phyloP scores from a whole-genome alignment of 2,329 filamentous ascomycete genomes.

The Verticillium zaregamsianum region DNA sequence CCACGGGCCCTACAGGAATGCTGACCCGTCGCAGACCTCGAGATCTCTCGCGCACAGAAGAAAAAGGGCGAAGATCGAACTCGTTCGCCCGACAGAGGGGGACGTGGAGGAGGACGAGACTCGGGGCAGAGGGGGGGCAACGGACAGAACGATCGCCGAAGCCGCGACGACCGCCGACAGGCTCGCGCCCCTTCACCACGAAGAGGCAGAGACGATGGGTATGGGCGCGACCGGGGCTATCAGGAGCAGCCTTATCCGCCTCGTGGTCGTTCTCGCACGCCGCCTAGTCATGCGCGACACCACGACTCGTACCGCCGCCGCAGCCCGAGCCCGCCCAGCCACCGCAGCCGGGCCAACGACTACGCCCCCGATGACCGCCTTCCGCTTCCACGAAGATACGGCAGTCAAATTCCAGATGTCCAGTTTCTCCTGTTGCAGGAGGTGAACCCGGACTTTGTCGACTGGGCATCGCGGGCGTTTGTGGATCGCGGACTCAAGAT shows the following conservation, averaged over 20 bases:
- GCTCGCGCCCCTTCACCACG: slow-evolving; percentile 55
- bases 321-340: slow-evolving; percentile 60
- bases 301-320: slow-evolving; percentile 59
- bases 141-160: slow-evolving; percentile 42
- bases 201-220: slow-evolving; percentile 58
- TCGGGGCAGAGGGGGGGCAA: slow-evolving; percentile 34
- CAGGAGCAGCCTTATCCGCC: slow-evolving; percentile 33
- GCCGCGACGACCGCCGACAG: slow-evolving; percentile 63
- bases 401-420: slow-evolving; percentile 78
- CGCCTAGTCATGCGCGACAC: slow-evolving; percentile 41
- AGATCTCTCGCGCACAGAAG: slow-evolving; percentile 84
- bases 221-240: slow-evolving; percentile 44
- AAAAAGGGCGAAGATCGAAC: slow-evolving; percentile 56
- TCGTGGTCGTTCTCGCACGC: slow-evolving; percentile 67
- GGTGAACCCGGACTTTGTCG: slow-evolving; percentile 73
- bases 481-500: slow-evolving; percentile 65
- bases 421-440: slow-evolving; percentile 81
- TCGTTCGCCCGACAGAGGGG: slow-evolving; percentile 57
- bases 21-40: slow-evolving; percentile 58
- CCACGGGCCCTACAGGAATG: not conserved
- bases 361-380: slow-evolving; percentile 55
- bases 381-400: slow-evolving; percentile 68
- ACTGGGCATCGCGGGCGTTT: slow-evolving; percentile 77
- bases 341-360: slow-evolving; percentile 39
- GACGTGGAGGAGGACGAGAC: slow-evolving; percentile 38